Percentiles rank a stretch among this genome's conserved stretches.
Conservation (phyloP, 2,329 filamentous ascomycete species). For the Alternaria longipes region DNA sequence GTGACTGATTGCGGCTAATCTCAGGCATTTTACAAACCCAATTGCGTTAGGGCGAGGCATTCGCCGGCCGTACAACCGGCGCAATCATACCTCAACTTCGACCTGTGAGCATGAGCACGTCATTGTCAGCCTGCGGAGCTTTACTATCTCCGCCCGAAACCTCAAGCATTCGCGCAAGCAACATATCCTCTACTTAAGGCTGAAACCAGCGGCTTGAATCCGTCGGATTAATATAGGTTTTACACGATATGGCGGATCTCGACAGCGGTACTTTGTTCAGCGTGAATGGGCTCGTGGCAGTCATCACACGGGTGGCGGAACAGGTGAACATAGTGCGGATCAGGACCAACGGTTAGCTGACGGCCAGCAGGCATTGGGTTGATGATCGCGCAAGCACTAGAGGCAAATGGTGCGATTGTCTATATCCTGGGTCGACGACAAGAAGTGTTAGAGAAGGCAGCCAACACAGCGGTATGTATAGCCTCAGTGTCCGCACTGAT, state of each 20-base stretch:
- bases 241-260: not conserved
- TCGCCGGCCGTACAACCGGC: not conserved
- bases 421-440: constrained; percentile 37
- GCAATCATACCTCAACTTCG: not conserved
- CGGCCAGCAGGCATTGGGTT: constrained; percentile 29
- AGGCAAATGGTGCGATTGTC: constrained; percentile 32
- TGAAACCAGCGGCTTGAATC: not conserved
- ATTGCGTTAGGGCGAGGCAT: not conserved
- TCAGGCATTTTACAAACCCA: not conserved
- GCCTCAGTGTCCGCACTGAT: no score
- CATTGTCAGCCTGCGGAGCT: not conserved
- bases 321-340: fast-evolving
- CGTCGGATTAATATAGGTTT: not conserved
- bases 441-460: constrained; percentile 26
- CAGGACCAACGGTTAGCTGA: not conserved
- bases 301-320: not conserved
- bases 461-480: constrained; percentile 3
- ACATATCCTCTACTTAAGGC: not conserved
- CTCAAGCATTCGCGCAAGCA: not conserved
- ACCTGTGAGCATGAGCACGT: not conserved
- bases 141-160: not conserved
- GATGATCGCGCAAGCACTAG: constrained; percentile 34
- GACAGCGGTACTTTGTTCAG: not conserved
- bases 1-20: not conserved
- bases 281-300: not conserved